Evolutionary conservation across 106 monocot genomes (phyloP).

Genomic region (Posidonia australis): DNA sequence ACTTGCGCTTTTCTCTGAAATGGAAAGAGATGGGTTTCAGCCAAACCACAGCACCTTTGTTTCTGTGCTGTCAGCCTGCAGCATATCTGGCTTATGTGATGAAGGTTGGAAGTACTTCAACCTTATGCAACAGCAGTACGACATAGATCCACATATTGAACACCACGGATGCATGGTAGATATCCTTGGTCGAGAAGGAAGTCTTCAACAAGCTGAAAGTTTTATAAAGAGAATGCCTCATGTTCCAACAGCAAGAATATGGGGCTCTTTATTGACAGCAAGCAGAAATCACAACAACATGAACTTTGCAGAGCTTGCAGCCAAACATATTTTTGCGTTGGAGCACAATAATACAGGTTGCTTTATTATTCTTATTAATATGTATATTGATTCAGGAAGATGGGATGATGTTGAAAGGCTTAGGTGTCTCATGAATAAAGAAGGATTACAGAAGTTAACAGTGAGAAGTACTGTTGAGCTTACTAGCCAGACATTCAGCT

Average conservation of each 20-base stretch:
- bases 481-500: slow-evolving; percentile 24
- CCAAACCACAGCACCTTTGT: slow-evolving; percentile 61
- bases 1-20: slow-evolving; percentile 45
- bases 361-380: slow-evolving; percentile 45
- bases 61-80: slow-evolving; percentile 73
- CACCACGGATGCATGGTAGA: slow-evolving; percentile 92
- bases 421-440: slow-evolving; percentile 42
- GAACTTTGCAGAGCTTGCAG: slow-evolving; percentile 59
- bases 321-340: slow-evolving; percentile 37
- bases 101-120: slow-evolving; percentile 64
- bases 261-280: slow-evolving; percentile 82
- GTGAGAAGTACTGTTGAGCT: slow-evolving; percentile 49
- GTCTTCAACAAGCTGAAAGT: slow-evolving; percentile 34
- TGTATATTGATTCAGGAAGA: slow-evolving; percentile 65
- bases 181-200: slow-evolving; percentile 60
- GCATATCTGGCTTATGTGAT: slow-evolving; percentile 47
- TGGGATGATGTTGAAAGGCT: slow-evolving; percentile 48
- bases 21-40: slow-evolving; percentile 30
- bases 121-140: slow-evolving; percentile 43
- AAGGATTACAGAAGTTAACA: slow-evolving; percentile 32
- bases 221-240: slow-evolving; percentile 68
- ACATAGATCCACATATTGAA: slow-evolving; percentile 51
- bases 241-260: slow-evolving; percentile 56
- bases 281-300: slow-evolving; percentile 61
- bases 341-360: slow-evolving; percentile 74